Conservation (phyloP, 2,329 filamentous ascomycete species). For the Teratosphaeria viscida region DNA sequence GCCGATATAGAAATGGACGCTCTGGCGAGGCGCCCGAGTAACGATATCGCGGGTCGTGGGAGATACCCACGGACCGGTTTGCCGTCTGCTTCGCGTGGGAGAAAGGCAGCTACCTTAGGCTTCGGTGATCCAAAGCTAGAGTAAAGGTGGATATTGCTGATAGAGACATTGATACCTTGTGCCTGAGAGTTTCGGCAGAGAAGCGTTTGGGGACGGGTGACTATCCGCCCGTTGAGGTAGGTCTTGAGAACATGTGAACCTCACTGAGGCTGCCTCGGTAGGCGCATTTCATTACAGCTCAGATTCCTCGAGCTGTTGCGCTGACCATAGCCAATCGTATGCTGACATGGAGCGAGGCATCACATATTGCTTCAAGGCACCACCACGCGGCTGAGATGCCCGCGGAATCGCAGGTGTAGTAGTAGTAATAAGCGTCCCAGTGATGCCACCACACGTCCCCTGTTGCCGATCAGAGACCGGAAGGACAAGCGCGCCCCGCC, state of each 20-base stretch:
- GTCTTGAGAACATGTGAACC: background rate
- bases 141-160: background rate
- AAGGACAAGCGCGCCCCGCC: background rate
- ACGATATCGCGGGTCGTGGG: background rate
- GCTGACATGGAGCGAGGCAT: background rate
- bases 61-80: background rate
- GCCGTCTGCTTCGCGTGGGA: background rate
- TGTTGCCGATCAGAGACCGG: background rate
- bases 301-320: background rate
- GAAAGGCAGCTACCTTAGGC: background rate
- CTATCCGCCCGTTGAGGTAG: background rate
- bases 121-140: background rate
- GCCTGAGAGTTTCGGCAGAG: background rate
- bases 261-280: background rate
- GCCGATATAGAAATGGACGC: too few relatives aligned
- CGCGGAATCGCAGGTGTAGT: background rate
- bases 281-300: background rate
- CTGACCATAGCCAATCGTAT: background rate
- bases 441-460: background rate
- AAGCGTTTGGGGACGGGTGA: background rate
- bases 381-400: background rate
- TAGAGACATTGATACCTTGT: background rate
- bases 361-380: background rate
- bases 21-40: too few relatives aligned
- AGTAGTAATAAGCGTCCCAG: background rate